These are phyloP conservation scores for Didymella arachidicola DNA, from an alignment of 2,329 filamentous ascomycete species.

Conservation along the genomic window DNA sequence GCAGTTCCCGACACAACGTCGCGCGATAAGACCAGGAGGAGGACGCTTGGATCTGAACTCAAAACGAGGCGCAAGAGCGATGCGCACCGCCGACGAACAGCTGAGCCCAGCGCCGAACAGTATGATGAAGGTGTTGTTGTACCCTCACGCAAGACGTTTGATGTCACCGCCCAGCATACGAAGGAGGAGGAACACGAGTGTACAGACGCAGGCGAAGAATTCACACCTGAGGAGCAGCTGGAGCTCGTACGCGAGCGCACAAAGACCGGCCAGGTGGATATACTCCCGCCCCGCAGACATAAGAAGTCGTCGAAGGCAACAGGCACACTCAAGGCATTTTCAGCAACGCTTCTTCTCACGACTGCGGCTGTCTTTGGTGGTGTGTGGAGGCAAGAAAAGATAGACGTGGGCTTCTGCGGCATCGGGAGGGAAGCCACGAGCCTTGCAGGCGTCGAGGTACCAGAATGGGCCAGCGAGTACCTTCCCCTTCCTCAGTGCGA, in stretches of 20 bases:
- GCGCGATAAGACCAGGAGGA: conserved; percentile 58
- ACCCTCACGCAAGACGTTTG: conserved; percentile 66
- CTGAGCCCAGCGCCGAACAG: conserved; percentile 52
- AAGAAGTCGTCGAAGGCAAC: conserved; percentile 51
- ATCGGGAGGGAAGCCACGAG: conserved; percentile 70
- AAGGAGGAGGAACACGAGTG: conserved; percentile 50
- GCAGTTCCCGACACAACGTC: conserved; percentile 49
- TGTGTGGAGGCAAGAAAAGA: conserved; percentile 93
- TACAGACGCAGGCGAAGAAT: conserved; percentile 84
- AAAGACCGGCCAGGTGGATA: conserved; percentile 61
- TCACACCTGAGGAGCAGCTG: conserved; percentile 84
- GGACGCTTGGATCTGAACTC: conserved; percentile 56
- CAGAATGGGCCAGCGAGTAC: conserved; percentile 74
- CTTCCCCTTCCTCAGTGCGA: conserved; percentile 76
- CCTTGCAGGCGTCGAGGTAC: conserved; percentile 69
- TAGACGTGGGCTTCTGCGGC: conserved; percentile 95
- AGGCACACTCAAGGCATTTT: conserved; percentile 66
- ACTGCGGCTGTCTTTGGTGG: conserved; percentile 75
- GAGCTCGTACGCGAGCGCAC: conserved; percentile 77
- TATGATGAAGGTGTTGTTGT: conserved; percentile 62
- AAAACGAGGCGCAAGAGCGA: conserved; percentile 55
- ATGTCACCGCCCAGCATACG: conserved; percentile 60
- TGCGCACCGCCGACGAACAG: conserved; percentile 54
- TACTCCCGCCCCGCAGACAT: conserved; percentile 52
- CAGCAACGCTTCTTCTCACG: conserved; percentile 74